These are phyloP conservation scores for Leptographium lundbergii DNA, from an alignment of 2,329 filamentous ascomycete species.

Conservation along the genomic window DNA sequence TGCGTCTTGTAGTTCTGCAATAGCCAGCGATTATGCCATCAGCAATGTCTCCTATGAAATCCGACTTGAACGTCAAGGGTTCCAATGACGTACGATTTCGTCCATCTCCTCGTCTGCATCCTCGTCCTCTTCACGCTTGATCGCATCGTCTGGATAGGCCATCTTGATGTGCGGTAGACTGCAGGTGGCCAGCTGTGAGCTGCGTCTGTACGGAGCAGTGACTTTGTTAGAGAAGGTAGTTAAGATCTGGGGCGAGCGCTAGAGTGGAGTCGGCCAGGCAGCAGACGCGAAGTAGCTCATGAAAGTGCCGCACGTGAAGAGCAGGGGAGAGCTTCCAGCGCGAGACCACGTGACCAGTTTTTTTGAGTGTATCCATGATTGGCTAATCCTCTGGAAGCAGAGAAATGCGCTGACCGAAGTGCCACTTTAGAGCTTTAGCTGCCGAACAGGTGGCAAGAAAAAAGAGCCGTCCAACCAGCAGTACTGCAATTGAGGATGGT, in stretches of 20 bases:
- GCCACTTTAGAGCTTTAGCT: no score
- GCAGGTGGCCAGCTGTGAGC: background rate
- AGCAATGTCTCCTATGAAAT: background rate
- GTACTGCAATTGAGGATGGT: background rate
- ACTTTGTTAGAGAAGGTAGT: background rate
- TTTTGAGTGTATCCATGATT: constrained; percentile 2
- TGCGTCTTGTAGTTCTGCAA: constrained; percentile 71
- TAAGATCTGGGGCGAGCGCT: no score
- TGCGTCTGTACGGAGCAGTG: background rate
- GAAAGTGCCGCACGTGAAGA: background rate
- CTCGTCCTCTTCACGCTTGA: constrained; percentile 43
- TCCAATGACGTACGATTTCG: constrained; percentile 13
- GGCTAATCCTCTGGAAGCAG: constrained; percentile 2
- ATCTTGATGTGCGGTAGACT: constrained; percentile 11
- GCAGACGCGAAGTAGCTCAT: constrained; percentile 3
- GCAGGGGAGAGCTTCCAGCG: background rate
- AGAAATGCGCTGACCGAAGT: no score
- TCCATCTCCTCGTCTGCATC: constrained; percentile 51
- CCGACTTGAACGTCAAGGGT: no score
- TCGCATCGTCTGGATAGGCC: constrained; percentile 19
- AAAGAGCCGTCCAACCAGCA: background rate
- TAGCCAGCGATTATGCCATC: background rate
- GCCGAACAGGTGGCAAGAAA: background rate
- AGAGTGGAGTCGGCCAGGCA: constrained; percentile 6
- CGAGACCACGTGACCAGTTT: constrained; percentile 5